phyloP scores from a whole-genome alignment of 2,329 filamentous ascomycete species.

The Arthroderma sp. region DNA sequence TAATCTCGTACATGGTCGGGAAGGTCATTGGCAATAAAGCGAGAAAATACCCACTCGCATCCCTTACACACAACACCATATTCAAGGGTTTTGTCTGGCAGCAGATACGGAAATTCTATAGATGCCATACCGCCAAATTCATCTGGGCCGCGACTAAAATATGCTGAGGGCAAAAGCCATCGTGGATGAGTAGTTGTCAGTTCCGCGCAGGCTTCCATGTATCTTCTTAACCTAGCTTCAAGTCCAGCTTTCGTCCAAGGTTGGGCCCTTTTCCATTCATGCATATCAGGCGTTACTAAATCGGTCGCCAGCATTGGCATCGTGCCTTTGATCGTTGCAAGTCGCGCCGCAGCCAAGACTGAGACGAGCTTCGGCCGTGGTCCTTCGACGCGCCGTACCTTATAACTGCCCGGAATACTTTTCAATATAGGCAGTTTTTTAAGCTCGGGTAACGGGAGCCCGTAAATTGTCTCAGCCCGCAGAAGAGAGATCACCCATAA shows the following conservation, averaged over 20 bases:
- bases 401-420: neutral
- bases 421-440: neutral
- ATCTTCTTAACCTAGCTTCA: neutral
- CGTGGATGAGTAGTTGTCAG: neutral
- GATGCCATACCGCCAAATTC: slow-evolving; percentile 2
- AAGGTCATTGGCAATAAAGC: neutral
- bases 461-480: neutral
- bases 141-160: neutral
- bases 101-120: neutral
- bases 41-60: neutral
- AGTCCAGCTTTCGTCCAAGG: neutral
- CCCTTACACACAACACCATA: neutral
- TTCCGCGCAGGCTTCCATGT: neutral
- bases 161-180: neutral
- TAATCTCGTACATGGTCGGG: neutral
- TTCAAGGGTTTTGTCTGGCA: neutral
- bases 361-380: neutral
- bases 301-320: neutral
- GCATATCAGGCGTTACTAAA: neutral
- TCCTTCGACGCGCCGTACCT: neutral
- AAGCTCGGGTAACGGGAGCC: neutral
- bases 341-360: neutral
- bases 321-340: neutral
- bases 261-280: neutral
- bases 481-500: slow-evolving; percentile 1